Base-by-base conservation (phyloP, 1,284 basidiomycete genomes). In the Baeospora myosura region DNA sequence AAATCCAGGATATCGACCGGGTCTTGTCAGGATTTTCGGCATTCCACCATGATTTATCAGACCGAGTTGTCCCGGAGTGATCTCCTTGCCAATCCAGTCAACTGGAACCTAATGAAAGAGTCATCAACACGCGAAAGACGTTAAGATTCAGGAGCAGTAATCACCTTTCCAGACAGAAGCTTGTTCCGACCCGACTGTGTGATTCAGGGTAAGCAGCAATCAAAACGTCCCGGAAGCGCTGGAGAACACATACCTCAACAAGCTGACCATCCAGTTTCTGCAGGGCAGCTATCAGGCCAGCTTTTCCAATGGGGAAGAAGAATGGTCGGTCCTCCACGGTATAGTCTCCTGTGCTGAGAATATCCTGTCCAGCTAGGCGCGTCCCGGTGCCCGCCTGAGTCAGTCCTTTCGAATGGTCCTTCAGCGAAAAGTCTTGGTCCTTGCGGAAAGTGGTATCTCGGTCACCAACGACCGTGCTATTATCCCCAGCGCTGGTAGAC, bases 21-120 rank as follows among this genome's bases (percentile, higher is more conserved):
- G 78, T 40, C 67, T 69, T 2, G 73, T 78, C 33, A 88, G 57
- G 30, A 88, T 54, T 14, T 28, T 34, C 11, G 32, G 86, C 32
- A 76, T 66, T 39, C 84, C 86, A 65, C 85, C 85, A 55, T 88
- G 83, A 54, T 80, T 85, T 47, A 87, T 76, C 16, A 87, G 61
- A 5, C 84, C 83, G 26, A 87, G 54, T 47, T 62, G 65, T 28
- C 84, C 83, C 1, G 81, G 82, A 22, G 66, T 65, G 31, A 88
- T 72, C 57, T 86, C 81, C 42, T 63, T 68, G 11, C 83, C 85
- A 42, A 74, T 74, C 81, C 82, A 87, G 44, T 74, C 71, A 2
- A 76, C 74, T 4, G 81, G 81, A 2, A 47, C 46, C 72, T 84
- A 42, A 22, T 11, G 22, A 49, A 41, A 40, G 30, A 50, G n/a